A percentile compares a stretch with the other conserved stretches of the same genome.
Evolutionary conservation across 2,329 filamentous ascomycete species (phyloP).

Genomic region (Allantophomopsis lycopodina): DNA sequence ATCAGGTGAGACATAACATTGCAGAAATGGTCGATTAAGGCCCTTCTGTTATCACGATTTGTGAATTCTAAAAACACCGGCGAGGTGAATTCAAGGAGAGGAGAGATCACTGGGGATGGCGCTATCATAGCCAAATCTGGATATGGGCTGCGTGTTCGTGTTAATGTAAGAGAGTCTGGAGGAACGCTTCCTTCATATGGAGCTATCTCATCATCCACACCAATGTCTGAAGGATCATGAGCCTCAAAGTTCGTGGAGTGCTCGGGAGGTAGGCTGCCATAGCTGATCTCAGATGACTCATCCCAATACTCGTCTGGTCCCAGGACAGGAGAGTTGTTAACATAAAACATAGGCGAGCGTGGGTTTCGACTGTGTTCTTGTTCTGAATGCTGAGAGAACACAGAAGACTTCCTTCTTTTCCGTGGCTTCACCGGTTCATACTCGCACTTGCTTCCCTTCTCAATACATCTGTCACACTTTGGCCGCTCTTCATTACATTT

Average conservation of each 20-base stretch:
- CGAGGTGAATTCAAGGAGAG: slow-evolving; percentile 32
- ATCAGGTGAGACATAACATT: slow-evolving; percentile 51
- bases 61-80: slow-evolving; percentile 45
- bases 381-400: slow-evolving; percentile 8
- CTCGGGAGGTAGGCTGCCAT: not conserved
- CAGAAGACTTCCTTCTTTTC: slow-evolving; percentile 12
- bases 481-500: slow-evolving; percentile 19
- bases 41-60: slow-evolving; percentile 35
- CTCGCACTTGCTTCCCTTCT: slow-evolving; percentile 14
- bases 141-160: slow-evolving; percentile 13
- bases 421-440: slow-evolving; percentile 19
- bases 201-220: slow-evolving; percentile 13
- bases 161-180: slow-evolving; percentile 4
- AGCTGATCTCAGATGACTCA: not conserved
- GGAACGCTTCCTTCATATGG: slow-evolving; percentile 4
- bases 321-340: not conserved
- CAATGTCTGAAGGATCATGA: not conserved
- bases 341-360: slow-evolving; percentile 1
- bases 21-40: slow-evolving; percentile 47
- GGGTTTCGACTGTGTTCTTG: slow-evolving; percentile 7
- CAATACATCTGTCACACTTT: slow-evolving; percentile 16
- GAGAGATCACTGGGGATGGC: slow-evolving; percentile 10
- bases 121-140: slow-evolving; percentile 18
- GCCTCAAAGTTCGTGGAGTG: not conserved
- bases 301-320: not conserved